phyloP scores from a whole-genome alignment of 1,139 yeast genomes.

The Geotrichum citri-aurantii region DNA sequence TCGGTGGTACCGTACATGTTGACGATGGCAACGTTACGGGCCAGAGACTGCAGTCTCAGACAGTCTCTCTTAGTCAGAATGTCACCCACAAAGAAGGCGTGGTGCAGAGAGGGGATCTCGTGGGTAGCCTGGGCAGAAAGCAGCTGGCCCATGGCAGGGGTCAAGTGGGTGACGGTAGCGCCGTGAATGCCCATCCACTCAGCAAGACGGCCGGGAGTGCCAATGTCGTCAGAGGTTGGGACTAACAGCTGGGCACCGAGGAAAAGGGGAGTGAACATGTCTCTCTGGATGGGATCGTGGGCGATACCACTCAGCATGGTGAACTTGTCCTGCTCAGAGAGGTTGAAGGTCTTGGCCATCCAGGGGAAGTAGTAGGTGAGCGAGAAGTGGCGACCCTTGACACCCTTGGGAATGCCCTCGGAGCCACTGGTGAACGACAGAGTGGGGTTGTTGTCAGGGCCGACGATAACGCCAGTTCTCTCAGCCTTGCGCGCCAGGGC shows the following conservation, averaged over 20 bases:
- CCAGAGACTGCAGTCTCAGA: slow-evolving; percentile 81
- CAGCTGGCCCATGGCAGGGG: slow-evolving; percentile 99
- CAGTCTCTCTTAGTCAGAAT: slow-evolving; percentile 96
- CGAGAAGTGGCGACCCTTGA: slow-evolving; percentile 93
- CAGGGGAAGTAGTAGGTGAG: slow-evolving; percentile 96
- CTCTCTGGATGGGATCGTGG: slow-evolving; percentile 98
- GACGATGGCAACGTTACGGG: slow-evolving; percentile 82
- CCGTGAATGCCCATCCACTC: slow-evolving; percentile 93
- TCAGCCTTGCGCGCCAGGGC: slow-evolving; percentile 45
- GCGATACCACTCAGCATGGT: slow-evolving; percentile 99
- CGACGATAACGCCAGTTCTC: slow-evolving; percentile 86
- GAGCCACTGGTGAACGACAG: slow-evolving; percentile 96
- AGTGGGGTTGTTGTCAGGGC: slow-evolving; percentile 97
- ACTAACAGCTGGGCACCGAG: slow-evolving; percentile 89
- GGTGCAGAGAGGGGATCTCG: slow-evolving; percentile 78
- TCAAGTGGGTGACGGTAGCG: slow-evolving; percentile 93
- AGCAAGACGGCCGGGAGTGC: slow-evolving; percentile 95
- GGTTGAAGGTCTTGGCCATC: slow-evolving; percentile 85
- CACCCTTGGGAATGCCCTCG: slow-evolving; percentile 98
- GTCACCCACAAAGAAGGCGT: slow-evolving; percentile 98
- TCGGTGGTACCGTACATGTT: slow-evolving; percentile 99
- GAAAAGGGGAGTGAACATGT: slow-evolving; percentile 95
- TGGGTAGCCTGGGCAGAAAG: slow-evolving; percentile 95
- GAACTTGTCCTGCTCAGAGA: slow-evolving; percentile 75
- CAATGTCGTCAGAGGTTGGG: slow-evolving; percentile 95